These are phyloP conservation scores for Huiozyma naganishii DNA, from an alignment of 805 yeast genomes.

Conservation along the genomic window DNA sequence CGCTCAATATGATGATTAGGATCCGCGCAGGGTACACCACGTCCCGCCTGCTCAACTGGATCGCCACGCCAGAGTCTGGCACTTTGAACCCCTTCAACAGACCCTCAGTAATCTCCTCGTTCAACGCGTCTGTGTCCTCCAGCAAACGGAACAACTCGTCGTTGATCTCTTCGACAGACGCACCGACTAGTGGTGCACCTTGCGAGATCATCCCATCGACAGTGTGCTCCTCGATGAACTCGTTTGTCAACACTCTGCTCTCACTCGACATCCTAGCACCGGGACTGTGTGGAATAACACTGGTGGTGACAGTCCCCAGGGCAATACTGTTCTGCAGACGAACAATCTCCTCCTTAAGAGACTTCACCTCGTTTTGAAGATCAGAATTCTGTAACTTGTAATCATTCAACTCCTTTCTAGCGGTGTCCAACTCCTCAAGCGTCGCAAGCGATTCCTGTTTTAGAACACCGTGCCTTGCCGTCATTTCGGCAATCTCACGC, in stretches of 20 bases:
- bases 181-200: conserved; percentile 29
- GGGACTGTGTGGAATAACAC: conserved; percentile 26
- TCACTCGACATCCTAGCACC: conserved; percentile 18
- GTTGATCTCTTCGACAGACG: conserved; percentile 56
- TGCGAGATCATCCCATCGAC: conserved; percentile 3
- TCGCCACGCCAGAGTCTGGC: conserved; percentile 78
- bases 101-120: conserved; percentile 78
- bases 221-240: conserved; percentile 1
- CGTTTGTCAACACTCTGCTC: conserved; percentile 3
- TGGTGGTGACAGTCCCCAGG: conserved; percentile 20
- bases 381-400: conserved; percentile 57
- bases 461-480: conserved; percentile 49
- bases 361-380: conserved; percentile 46
- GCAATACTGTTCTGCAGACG: conserved; percentile 29
- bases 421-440: conserved; percentile 48
- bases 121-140: conserved; percentile 61
- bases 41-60: conserved; percentile 75
- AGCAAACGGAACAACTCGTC: conserved; percentile 63
- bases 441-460: conserved; percentile 53
- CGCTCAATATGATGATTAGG: conserved; percentile 80
- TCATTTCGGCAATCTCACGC: conserved; percentile 46
- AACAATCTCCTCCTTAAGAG: conserved; percentile 39
- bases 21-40: conserved; percentile 94
- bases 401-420: conserved; percentile 47
- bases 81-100: conserved; percentile 73